phyloP scores from a whole-genome alignment of 352 stramenopile genomes.

The Phytophthora citrophthora region DNA sequence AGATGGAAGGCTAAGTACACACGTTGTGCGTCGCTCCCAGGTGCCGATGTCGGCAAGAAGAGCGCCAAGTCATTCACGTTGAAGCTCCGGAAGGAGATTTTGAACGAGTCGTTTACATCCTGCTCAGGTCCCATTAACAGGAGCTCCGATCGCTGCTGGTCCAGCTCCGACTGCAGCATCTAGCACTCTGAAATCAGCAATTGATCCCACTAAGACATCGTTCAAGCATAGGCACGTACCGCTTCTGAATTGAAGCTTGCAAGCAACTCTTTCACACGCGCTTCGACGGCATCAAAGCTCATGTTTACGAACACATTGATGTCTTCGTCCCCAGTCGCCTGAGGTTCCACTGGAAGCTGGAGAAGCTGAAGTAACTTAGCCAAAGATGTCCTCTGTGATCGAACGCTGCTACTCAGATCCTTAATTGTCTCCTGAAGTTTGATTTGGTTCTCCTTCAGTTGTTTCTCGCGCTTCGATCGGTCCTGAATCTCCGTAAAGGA shows the following conservation, averaged over 20 bases:
- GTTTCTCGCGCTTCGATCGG: slow-evolving; percentile 61
- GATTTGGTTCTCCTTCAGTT: slow-evolving; percentile 68
- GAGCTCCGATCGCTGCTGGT: slow-evolving; percentile 65
- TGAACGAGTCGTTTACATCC: slow-evolving; percentile 69
- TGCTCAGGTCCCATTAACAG: slow-evolving; percentile 68
- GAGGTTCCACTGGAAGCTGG: slow-evolving; percentile 38
- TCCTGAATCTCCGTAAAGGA: slow-evolving; percentile 79
- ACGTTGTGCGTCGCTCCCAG: slow-evolving; percentile 72
- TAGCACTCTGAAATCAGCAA: slow-evolving; percentile 9
- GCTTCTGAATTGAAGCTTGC: slow-evolving; percentile 66
- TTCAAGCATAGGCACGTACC: slow-evolving; percentile 29
- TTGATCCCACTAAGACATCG: neutral
- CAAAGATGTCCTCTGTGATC: slow-evolving; percentile 60
- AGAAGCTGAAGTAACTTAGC: slow-evolving; percentile 64
- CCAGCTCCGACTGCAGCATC: slow-evolving; percentile 63
- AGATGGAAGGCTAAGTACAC: slow-evolving; percentile 90
- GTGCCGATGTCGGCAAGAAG: slow-evolving; percentile 85
- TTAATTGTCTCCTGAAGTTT: slow-evolving; percentile 76
- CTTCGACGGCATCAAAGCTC: slow-evolving; percentile 59
- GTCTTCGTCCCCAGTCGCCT: slow-evolving; percentile 37
- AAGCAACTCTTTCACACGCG: slow-evolving; percentile 62
- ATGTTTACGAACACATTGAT: slow-evolving; percentile 49
- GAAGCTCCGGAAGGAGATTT: slow-evolving; percentile 89
- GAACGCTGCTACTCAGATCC: slow-evolving; percentile 55
- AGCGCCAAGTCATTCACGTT: slow-evolving; percentile 83